phyloP scores from a whole-genome alignment of 1,139 yeast species.

The Starmera stellimalicola region DNA sequence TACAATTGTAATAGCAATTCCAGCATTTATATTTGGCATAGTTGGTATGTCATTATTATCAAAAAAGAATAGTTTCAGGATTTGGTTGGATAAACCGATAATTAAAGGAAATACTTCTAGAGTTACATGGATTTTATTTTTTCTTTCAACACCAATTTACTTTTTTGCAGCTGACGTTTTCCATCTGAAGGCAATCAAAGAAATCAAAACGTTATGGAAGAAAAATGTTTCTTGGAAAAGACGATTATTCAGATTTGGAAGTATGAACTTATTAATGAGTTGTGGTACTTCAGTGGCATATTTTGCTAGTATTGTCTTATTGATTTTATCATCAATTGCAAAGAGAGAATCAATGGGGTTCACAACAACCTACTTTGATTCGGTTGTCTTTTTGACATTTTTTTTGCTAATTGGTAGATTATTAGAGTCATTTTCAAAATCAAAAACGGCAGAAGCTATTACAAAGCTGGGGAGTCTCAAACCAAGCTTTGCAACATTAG shows the following conservation, averaged over 20 bases:
- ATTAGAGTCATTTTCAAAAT: slow-evolving; percentile 56
- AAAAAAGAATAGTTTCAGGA: slow-evolving; percentile 29
- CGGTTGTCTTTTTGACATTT: slow-evolving; percentile 67
- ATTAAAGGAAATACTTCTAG: slow-evolving; percentile 59
- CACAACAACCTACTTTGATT: slow-evolving; percentile 64
- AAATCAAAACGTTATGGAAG: slow-evolving; percentile 48
- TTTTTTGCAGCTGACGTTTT: slow-evolving; percentile 68
- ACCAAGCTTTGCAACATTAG: slow-evolving; percentile 39
- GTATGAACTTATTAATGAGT: slow-evolving; percentile 66
- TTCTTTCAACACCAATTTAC: slow-evolving; percentile 64
- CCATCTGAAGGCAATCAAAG: slow-evolving; percentile 56
- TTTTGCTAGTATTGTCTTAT: slow-evolving; percentile 52
- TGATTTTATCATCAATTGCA: slow-evolving; percentile 39
- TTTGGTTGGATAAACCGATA: slow-evolving; percentile 51
- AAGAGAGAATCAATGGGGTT: slow-evolving; percentile 28
- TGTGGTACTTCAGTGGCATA: slow-evolving; percentile 68
- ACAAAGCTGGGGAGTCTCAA: slow-evolving; percentile 43
- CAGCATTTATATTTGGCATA: slow-evolving; percentile 61
- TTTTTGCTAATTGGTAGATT: slow-evolving; percentile 63
- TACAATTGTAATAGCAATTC: slow-evolving; percentile 48
- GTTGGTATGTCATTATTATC: slow-evolving; percentile 60
- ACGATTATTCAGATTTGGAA: slow-evolving; percentile 59
- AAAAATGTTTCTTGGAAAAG: slow-evolving; percentile 45
- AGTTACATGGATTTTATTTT: slow-evolving; percentile 54
- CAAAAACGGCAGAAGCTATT: slow-evolving; percentile 59